A percentile compares a stretch with the other conserved stretches of the same genome.
Evolutionary conservation across 2,329 filamentous ascomycete genomes (phyloP).

Genomic region (Penicillium sp.): DNA sequence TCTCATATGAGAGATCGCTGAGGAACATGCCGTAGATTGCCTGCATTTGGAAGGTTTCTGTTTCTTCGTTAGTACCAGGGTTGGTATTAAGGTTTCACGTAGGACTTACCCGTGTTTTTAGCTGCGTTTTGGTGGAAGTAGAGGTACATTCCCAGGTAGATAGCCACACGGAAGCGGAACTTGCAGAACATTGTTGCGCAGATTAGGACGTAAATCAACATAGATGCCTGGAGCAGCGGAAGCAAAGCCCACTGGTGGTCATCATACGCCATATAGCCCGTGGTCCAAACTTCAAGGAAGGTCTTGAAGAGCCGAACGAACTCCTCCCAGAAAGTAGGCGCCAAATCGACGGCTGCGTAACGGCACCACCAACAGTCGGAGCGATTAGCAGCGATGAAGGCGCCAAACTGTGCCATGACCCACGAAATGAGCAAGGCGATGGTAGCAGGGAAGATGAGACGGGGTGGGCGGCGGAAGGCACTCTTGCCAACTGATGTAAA

Average conservation of each 20-base stretch:
- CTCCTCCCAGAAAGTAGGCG: slow-evolving; percentile 47
- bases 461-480: slow-evolving; percentile 54
- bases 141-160: slow-evolving; percentile 47
- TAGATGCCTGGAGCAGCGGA: slow-evolving; percentile 51
- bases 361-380: slow-evolving; percentile 55
- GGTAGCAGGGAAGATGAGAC: slow-evolving; percentile 54
- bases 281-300: slow-evolving; percentile 54
- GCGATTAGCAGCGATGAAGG: slow-evolving; percentile 48
- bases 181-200: slow-evolving; percentile 48
- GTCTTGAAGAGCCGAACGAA: slow-evolving; percentile 47
- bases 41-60: slow-evolving; percentile 57
- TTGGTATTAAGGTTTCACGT: too few relatives aligned
- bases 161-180: slow-evolving; percentile 49
- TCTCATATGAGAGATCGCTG: slow-evolving; percentile 52
- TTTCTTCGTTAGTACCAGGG: neutral
- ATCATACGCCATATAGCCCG: slow-evolving; percentile 53
- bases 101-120: slow-evolving; percentile 48
- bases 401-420: slow-evolving; percentile 51
- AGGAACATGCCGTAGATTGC: slow-evolving; percentile 55
- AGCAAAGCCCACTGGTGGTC: slow-evolving; percentile 58
- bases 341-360: slow-evolving; percentile 49
- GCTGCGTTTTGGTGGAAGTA: slow-evolving; percentile 53
- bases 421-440: slow-evolving; percentile 55
- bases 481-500: slow-evolving; percentile 53
- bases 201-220: slow-evolving; percentile 52